These are phyloP conservation scores for Globisporangium paroecandrum DNA, from an alignment of 352 stramenopile species.

Conservation along the genomic window DNA sequence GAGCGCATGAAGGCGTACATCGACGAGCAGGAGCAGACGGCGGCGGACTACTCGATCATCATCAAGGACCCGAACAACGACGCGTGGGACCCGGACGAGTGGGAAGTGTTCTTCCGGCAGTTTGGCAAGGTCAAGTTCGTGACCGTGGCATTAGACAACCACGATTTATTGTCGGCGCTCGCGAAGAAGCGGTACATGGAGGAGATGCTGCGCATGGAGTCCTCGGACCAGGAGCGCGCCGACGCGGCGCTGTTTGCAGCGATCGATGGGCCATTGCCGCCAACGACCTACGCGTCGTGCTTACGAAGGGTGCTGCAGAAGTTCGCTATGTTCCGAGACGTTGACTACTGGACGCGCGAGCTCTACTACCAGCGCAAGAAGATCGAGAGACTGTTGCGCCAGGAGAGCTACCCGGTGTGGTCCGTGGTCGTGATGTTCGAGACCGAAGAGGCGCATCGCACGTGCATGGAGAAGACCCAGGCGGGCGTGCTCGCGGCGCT, in stretches of 20 bases:
- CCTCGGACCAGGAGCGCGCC: conserved; percentile 28
- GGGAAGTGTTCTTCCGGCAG: conserved; percentile 58
- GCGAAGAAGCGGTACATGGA: conserved; percentile 64
- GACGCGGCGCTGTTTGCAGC: conserved; percentile 36
- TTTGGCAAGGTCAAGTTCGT: conserved; percentile 73
- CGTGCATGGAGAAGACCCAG: conserved; percentile 44
- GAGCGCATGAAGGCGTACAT: conserved; percentile 40
- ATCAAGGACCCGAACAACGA: conserved; percentile 70
- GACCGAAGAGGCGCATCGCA: conserved; percentile 55
- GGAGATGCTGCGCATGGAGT: conserved; percentile 70
- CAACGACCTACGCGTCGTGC: conserved; percentile 16
- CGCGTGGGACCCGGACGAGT: conserved; percentile 65
- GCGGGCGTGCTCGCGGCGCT: conserved; percentile 47
- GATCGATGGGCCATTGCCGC: conserved; percentile 25
- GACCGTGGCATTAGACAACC: conserved; percentile 62
- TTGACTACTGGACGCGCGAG: conserved; percentile 58
- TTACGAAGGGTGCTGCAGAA: conserved; percentile 36
- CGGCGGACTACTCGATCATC: conserved; percentile 68
- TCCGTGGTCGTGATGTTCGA: conserved; percentile 81
- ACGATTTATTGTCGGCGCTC: conserved; percentile 50
- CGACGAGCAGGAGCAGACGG: conserved; percentile 59
- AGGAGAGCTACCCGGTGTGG: conserved; percentile 55
- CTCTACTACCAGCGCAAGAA: conserved; percentile 42
- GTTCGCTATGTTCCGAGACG: conserved; percentile 40
- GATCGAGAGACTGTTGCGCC: conserved; percentile 31